Conservation (phyloP, 495 filamentous ascomycete genomes). For the Penicillium angulare region DNA sequence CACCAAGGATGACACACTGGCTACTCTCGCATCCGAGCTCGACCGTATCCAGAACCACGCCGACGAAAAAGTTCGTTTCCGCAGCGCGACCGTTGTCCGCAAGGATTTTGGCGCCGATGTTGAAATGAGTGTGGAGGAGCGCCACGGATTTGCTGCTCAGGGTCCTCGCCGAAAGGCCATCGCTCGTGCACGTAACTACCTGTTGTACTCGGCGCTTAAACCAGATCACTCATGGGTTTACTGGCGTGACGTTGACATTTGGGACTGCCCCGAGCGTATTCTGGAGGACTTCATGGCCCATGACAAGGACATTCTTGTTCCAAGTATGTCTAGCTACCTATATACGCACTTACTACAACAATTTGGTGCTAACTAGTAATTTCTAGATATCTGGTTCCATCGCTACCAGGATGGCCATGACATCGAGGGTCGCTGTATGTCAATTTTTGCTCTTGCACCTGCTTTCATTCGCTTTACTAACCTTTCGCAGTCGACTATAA, state of each 20-base stretch:
- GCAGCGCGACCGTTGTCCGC: conserved; percentile 75
- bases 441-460: not conserved
- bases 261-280: conserved; percentile 82
- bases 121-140: conserved; percentile 72
- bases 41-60: conserved; percentile 82
- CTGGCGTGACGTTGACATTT: conserved; percentile 96
- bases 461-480: conserved; percentile 9
- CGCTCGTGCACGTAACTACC: conserved; percentile 86
- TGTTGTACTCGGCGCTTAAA: conserved; percentile 81
- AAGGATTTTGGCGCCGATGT: conserved; percentile 80
- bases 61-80: conserved; percentile 72
- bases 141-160: conserved; percentile 85
- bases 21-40: conserved; percentile 74
- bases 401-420: conserved; percentile 78
- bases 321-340: conserved; percentile 63
- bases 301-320: conserved; percentile 88
- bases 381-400: conserved; percentile 94
- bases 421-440: conserved; percentile 91
- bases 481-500: conserved; percentile 83
- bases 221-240: conserved; percentile 98
- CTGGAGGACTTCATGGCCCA: conserved; percentile 95
- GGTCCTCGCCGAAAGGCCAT: conserved; percentile 88
- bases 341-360: not conserved
- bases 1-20: conserved; percentile 83
- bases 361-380: conserved; percentile 21